phyloP scores from a whole-genome alignment of 371 early-diverging fungal species.

The Ordospora pajunii region DNA sequence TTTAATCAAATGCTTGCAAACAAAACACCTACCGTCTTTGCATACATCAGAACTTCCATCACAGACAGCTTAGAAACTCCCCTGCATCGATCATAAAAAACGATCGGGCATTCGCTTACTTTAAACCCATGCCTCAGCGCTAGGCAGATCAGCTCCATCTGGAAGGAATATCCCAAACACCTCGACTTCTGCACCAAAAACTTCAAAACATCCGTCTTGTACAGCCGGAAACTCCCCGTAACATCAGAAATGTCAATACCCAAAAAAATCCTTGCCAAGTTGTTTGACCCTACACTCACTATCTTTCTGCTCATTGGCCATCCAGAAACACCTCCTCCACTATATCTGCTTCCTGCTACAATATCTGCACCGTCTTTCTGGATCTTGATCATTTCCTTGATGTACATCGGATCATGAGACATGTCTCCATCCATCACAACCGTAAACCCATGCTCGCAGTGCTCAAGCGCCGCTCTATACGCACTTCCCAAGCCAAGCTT shows the following conservation, averaged over 20 bases:
- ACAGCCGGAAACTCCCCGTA: constrained; percentile 89
- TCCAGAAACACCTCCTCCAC: constrained; percentile 82
- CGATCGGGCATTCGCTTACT: constrained; percentile 68
- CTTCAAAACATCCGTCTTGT: constrained; percentile 77
- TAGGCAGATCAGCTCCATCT: constrained; percentile 97
- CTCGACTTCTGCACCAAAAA: constrained; percentile 72
- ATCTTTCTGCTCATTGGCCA: constrained; percentile 92
- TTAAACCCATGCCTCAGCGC: constrained; percentile 75
- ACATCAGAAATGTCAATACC: constrained; percentile 77
- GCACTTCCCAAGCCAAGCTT: constrained; percentile 93
- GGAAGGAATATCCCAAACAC: constrained; percentile 92
- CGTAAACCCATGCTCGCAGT: constrained; percentile 80
- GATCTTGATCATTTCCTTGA: constrained; percentile 66
- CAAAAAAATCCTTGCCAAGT: constrained; percentile 76
- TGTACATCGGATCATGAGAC: constrained; percentile 92
- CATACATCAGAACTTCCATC: not conserved
- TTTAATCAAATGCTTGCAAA: constrained; percentile 1
- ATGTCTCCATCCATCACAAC: constrained; percentile 97
- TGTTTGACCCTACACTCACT: constrained; percentile 89
- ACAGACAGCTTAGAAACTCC: constrained; percentile 53
- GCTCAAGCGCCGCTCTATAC: constrained; percentile 82
- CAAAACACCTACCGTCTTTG: not conserved
- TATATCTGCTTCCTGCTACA: constrained; percentile 78
- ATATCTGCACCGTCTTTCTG: constrained; percentile 78
- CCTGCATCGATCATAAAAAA: constrained; percentile 54